phyloP scores from a whole-genome alignment of 2,329 filamentous ascomycete species.

The Akanthomyces uredinophilus region DNA sequence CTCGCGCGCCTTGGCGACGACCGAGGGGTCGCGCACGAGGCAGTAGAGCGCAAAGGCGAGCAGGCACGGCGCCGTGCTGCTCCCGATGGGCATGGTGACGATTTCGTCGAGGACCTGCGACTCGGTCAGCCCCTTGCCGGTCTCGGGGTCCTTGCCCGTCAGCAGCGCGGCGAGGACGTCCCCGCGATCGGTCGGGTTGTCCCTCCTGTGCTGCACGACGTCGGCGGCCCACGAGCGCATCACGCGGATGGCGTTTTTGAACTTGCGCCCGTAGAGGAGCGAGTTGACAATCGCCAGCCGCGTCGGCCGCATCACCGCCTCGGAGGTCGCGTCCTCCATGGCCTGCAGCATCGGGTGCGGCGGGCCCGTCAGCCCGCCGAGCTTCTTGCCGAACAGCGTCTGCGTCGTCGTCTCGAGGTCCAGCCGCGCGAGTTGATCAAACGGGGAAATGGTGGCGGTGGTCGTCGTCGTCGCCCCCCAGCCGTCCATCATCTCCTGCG shows the following conservation, averaged over 20 bases:
- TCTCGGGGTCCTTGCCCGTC: constrained; percentile 55
- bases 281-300: constrained; percentile 47
- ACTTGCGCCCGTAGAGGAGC: constrained; percentile 48
- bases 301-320: constrained; percentile 50
- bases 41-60: constrained; percentile 44
- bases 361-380: constrained; percentile 41
- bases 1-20: constrained; percentile 43
- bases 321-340: constrained; percentile 51
- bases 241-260: constrained; percentile 45
- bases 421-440: constrained; percentile 47
- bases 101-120: constrained; percentile 63
- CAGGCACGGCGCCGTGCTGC: constrained; percentile 43
- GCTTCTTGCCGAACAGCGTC: constrained; percentile 46
- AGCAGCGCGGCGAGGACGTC: constrained; percentile 59
- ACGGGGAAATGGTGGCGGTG: constrained; percentile 39
- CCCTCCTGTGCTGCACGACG: constrained; percentile 51
- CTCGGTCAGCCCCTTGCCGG: constrained; percentile 51
- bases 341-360: constrained; percentile 45
- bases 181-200: constrained; percentile 48
- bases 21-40: constrained; percentile 45
- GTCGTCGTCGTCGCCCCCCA: constrained; percentile 37
- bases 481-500: constrained; percentile 43
- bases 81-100: constrained; percentile 60
- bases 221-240: constrained; percentile 53
- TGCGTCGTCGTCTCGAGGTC: constrained; percentile 48